Conservation (phyloP, 352 stramenopile species). For the Phytopythium ostracodes region DNA sequence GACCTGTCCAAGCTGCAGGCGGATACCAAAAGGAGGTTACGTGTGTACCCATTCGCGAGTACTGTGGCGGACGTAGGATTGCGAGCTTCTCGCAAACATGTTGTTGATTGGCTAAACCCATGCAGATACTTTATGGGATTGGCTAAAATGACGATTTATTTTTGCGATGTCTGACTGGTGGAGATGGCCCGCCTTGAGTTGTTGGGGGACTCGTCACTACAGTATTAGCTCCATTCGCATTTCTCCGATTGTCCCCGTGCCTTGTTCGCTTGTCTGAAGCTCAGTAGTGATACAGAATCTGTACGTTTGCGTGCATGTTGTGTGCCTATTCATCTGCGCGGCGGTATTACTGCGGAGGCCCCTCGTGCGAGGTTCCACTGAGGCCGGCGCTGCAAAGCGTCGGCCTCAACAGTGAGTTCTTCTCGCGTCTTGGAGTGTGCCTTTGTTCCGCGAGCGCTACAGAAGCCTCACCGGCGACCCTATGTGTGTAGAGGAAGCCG, state of each 20-base stretch:
- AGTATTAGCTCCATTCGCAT: too few species aligned
- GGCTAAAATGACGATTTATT: not conserved
- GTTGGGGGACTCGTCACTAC: not conserved
- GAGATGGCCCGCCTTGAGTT: not conserved
- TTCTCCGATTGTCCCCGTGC: not conserved
- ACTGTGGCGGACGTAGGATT: not conserved
- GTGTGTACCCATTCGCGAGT: not conserved
- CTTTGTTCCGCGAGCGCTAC: conserved; percentile 44
- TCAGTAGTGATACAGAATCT: not conserved
- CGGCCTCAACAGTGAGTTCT: conserved; percentile 18
- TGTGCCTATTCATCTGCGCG: conserved; percentile 6
- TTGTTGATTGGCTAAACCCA: not conserved
- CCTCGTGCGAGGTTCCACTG: conserved; percentile 1
- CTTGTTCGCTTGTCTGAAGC: not conserved
- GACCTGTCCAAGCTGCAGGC: not conserved
- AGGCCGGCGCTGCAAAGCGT: conserved; percentile 23
- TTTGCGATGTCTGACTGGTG: not conserved
- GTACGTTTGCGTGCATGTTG: conserved; percentile 8
- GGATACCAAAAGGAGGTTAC: not conserved
- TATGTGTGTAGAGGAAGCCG: conserved; percentile 84
- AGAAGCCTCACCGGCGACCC: conserved; percentile 33
- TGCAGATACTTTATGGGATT: too few species aligned
- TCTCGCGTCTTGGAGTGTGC: conserved; percentile 15
- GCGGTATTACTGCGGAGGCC: conserved; percentile 11
- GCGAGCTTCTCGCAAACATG: not conserved